phyloP scores from a whole-genome alignment of 83 land plant species.

The Larix sibirica region DNA sequence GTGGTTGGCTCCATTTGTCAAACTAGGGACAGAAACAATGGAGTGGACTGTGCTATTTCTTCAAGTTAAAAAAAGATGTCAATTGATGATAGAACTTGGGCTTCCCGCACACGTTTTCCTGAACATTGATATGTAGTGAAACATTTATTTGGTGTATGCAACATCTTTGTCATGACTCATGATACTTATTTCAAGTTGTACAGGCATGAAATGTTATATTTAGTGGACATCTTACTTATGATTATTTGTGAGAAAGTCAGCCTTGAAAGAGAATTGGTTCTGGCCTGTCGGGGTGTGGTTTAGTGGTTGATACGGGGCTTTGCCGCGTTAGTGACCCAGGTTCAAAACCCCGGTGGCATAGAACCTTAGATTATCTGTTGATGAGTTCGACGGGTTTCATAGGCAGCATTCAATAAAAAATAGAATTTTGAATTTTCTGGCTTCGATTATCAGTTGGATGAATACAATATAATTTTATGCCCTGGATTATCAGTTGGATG shows the following conservation, averaged over 20 bases:
- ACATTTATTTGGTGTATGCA: background rate
- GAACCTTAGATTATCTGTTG: too few species aligned
- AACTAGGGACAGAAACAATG: background rate
- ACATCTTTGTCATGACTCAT: background rate
- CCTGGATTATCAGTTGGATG: too few species aligned
- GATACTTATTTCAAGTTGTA: background rate
- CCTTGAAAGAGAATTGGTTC: background rate
- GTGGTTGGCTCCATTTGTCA: background rate
- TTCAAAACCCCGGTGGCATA: too few species aligned
- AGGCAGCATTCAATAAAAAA: background rate
- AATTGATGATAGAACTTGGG: background rate
- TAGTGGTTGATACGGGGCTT: too few species aligned
- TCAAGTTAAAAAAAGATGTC: background rate
- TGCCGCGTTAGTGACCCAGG: too few species aligned
- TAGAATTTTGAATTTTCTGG: background rate
- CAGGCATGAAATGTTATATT: background rate
- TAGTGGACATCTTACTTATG: background rate
- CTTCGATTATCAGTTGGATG: too few species aligned
- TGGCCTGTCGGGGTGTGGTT: background rate
- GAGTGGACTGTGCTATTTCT: background rate
- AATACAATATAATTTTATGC: too few species aligned
- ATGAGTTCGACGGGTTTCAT: too few species aligned
- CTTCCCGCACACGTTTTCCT: background rate
- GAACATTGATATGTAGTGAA: background rate
- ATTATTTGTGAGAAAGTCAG: background rate